phyloP scores from a whole-genome alignment of 306 rosid genomes.

The Carpinus viminea region DNA sequence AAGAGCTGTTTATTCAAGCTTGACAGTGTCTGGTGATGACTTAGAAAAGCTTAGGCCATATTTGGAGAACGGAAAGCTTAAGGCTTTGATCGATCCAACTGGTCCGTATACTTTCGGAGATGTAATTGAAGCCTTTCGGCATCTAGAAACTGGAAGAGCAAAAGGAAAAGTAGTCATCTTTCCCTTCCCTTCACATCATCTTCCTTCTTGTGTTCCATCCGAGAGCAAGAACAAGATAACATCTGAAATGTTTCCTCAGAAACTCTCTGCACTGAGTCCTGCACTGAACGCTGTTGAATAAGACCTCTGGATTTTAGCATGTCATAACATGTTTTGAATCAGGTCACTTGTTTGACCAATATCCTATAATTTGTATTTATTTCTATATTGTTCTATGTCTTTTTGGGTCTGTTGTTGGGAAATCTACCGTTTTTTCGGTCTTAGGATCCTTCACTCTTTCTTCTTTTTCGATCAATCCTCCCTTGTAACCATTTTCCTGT shows the following conservation, averaged over 20 bases:
- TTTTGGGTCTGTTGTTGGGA: no score
- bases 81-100: constrained; percentile 42
- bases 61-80: constrained; percentile 38
- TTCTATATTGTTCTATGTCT: no score
- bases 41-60: constrained; percentile 40
- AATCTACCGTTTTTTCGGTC: no score
- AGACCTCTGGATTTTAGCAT: background rate
- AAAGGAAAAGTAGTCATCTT: constrained; percentile 47
- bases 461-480: no score
- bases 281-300: background rate
- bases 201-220: constrained; percentile 9
- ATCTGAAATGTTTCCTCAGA: constrained; percentile 5
- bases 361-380: no score
- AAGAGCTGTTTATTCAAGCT: constrained; percentile 49
- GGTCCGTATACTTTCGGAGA: constrained; percentile 36
- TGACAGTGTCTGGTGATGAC: constrained; percentile 38
- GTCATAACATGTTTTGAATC: background rate
- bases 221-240: constrained; percentile 6
- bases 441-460: no score
- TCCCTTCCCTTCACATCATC: constrained; percentile 13
- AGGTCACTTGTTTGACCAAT: no score
- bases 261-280: background rate
- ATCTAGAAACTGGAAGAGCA: constrained; percentile 47
- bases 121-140: constrained; percentile 36
- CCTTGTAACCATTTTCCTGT: no score